Evolutionary conservation across 2,329 filamentous ascomycete species (phyloP).

Genomic region (Venturiaceae sp.): DNA sequence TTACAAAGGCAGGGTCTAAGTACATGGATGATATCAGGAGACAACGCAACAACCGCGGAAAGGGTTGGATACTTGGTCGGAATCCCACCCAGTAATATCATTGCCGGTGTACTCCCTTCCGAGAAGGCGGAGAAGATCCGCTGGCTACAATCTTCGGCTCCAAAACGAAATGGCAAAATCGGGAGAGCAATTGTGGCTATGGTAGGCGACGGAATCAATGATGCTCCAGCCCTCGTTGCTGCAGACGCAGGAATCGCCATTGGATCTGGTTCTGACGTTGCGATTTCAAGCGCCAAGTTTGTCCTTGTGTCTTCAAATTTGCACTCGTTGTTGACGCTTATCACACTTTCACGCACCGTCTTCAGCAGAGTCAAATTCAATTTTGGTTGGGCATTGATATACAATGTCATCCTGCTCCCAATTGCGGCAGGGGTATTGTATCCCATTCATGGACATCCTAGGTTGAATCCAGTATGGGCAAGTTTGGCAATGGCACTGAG

Average conservation of each 20-base stretch:
- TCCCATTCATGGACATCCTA: constrained; percentile 38
- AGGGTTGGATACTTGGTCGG: not conserved
- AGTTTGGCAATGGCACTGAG: constrained; percentile 87
- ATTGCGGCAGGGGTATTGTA: constrained; percentile 16
- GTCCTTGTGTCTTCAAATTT: constrained; percentile 15
- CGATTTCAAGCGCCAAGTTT: constrained; percentile 13
- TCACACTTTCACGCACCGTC: constrained; percentile 12
- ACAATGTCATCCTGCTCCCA: constrained; percentile 14
- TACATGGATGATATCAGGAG: constrained; percentile 3
- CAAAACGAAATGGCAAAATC: not conserved
- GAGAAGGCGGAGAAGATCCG: constrained; percentile 7
- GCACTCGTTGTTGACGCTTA: constrained; percentile 11
- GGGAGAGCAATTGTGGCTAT: constrained; percentile 18
- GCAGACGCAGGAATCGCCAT: constrained; percentile 19
- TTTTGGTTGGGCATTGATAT: constrained; percentile 16
- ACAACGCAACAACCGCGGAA: constrained; percentile 2
- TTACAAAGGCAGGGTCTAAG: not conserved
- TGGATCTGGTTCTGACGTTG: constrained; percentile 65
- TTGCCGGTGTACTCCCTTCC: constrained; percentile 1
- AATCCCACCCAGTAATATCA: not conserved
- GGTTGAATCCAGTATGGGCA: constrained; percentile 74
- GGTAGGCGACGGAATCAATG: constrained; percentile 30
- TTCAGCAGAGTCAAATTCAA: constrained; percentile 16
- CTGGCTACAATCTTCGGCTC: not conserved
- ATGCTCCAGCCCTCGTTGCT: constrained; percentile 25